These are phyloP conservation scores for Marchantia polymorpha DNA, from an alignment of 225 moss, liverwort and hornwort genomes.

Conservation along the genomic window DNA sequence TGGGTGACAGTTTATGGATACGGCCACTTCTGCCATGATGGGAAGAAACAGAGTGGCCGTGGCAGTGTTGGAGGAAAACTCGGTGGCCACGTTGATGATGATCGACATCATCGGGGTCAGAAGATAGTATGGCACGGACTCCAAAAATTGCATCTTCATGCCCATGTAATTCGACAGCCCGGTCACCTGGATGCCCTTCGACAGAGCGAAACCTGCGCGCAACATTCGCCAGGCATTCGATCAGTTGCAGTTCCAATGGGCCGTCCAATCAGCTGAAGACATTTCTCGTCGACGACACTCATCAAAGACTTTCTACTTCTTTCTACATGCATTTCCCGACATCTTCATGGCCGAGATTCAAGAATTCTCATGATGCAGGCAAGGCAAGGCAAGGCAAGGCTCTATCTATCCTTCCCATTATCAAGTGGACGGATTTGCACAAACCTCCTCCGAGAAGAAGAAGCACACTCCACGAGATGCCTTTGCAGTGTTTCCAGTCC, in stretches of 20 bases:
- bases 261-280: no score
- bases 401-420: no score
- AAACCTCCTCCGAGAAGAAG: conserved; percentile 54
- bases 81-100: conserved; percentile 38
- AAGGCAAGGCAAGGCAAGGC: no score
- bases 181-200: conserved; percentile 39
- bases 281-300: no score
- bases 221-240: no score
- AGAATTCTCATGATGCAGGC: no score
- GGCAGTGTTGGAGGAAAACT: conserved; percentile 51
- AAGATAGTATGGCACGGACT: conserved; percentile 37
- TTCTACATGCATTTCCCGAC: no score
- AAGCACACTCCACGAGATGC: conserved; percentile 80
- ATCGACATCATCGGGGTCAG: conserved; percentile 36
- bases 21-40: conserved; percentile 49
- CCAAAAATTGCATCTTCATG: conserved; percentile 33
- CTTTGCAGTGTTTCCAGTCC: conserved; percentile 81
- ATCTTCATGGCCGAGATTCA: no score
- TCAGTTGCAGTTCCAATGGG: no score
- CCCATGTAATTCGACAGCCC: conserved; percentile 41
- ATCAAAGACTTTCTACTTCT: no score
- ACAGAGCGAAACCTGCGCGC: conserved; percentile 42
- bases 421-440: background rate
- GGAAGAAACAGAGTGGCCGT: conserved; percentile 54
- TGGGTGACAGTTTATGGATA: conserved; percentile 47